Base-by-base conservation (phyloP, 768 basidiomycete species). In the Polyporus arcularius region DNA sequence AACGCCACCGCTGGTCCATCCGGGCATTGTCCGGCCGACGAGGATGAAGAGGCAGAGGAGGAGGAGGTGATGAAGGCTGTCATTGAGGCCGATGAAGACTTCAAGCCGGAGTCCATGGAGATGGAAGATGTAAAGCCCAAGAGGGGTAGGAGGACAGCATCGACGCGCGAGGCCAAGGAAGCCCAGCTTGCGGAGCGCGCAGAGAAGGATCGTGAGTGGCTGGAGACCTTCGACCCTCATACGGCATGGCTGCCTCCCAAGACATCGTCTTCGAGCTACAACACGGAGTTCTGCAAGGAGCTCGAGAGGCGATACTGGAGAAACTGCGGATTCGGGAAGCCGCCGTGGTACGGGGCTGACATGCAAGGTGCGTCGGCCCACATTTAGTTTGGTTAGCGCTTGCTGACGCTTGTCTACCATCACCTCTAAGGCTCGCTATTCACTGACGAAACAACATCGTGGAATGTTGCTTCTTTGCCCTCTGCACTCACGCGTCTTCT, bases 281-380 rank as follows among this genome's bases (percentile, higher is more conserved):
- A 92, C 0, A 81, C 84, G 12, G 94, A 96, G 62, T 90, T 92
- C 61, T 97, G 96, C 72, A 83, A 85, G 61, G 86, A 88, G 62
- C 80, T 98, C 18, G 96, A 98, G 75, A 80, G 95, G 32, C 82
- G 88, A 56, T 98, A 87, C 74, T 99, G 97, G 97, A 81, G 95
- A 55, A 94, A 91, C 65, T 87, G 93, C 73, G 88, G 94, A 0
- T 73, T 96, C 4, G 92, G 94, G 4, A 90, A 88, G 63, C 81
- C 95, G n/a, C 86, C 96, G 3, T 96, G 94, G 96, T 99, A 99
- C 74, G 97, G 96, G 18, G 97, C 97, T 4, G 97, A 99, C 73
- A 89, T 94, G 62, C 85, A 89, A 78, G 96, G 95, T 89, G 53
- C 63, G 84, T 50, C 50, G 39, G 28, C 31, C 48, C 35, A 35